phyloP scores from a whole-genome alignment of 257 asterid species.

The Lycium barbarum region DNA sequence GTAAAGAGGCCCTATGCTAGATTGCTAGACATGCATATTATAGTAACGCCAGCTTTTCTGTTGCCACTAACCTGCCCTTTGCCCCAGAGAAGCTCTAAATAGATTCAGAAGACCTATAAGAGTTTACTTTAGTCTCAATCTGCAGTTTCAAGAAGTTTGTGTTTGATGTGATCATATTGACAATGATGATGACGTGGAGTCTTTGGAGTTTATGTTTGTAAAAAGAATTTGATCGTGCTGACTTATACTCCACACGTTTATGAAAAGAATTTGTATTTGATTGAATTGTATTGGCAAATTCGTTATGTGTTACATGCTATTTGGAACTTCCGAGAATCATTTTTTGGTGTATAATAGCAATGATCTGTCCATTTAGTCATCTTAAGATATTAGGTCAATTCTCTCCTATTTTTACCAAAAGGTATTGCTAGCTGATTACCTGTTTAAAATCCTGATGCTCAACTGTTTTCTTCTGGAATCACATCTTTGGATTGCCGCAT shows the following conservation, averaged over 20 bases:
- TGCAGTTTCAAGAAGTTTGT: not conserved
- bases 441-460: not conserved
- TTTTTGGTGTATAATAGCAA: not conserved
- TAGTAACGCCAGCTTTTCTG: not conserved
- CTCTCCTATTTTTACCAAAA: not conserved
- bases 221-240: not conserved
- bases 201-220: not conserved
- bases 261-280: not conserved
- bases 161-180: not conserved
- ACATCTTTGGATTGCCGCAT: not conserved
- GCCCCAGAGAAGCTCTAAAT: not conserved
- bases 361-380: not conserved
- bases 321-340: not conserved
- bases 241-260: not conserved
- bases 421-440: not conserved
- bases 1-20: not conserved
- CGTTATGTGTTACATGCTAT: not conserved
- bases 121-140: not conserved
- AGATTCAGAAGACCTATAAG: slow-evolving; percentile 8
- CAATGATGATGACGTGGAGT: not conserved
- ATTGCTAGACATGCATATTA: not conserved
- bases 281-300: not conserved
- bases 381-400: not conserved
- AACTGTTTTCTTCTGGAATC: not conserved
- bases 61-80: not conserved